Evolutionary conservation across 768 basidiomycete genomes (phyloP).

Genomic region (Xerocomellus chrysenteron): DNA sequence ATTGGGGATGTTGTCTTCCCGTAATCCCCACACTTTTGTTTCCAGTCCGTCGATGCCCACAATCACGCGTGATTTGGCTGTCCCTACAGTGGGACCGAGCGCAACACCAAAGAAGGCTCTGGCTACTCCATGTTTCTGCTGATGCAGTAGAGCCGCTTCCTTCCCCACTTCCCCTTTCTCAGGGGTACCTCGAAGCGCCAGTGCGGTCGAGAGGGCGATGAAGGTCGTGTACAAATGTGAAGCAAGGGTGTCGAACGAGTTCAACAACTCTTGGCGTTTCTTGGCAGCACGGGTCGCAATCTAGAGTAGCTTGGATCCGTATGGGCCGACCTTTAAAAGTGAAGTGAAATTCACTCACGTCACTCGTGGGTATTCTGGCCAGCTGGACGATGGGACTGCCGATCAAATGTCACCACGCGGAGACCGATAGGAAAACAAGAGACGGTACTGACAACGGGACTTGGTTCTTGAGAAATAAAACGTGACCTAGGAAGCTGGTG

Average conservation of each 20-base stretch:
- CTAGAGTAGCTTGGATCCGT: constrained; percentile 21
- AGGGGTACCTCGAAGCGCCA: constrained; percentile 39
- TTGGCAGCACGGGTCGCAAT: constrained; percentile 51
- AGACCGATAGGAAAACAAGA: background rate
- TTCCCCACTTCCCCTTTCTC: background rate
- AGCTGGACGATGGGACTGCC: constrained; percentile 67
- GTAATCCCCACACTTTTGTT: constrained; percentile 36
- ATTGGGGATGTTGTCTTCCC: constrained; percentile 1
- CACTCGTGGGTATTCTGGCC: constrained; percentile 47
- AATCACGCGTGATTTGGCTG: constrained; percentile 60
- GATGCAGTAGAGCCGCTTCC: background rate
- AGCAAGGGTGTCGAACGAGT: constrained; percentile 66
- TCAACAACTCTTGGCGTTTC: constrained; percentile 59
- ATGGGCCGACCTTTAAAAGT: background rate
- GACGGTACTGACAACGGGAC: constrained; percentile 66
- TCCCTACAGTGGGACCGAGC: constrained; percentile 62
- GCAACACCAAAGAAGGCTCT: constrained; percentile 60
- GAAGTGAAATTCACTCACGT: constrained; percentile 33
- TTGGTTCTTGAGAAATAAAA: constrained; percentile 76
- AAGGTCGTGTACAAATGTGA: constrained; percentile 79
- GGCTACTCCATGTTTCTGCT: constrained; percentile 6
- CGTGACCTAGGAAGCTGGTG: constrained; percentile 60
- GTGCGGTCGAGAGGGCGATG: constrained; percentile 64
- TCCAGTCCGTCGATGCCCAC: constrained; percentile 66
- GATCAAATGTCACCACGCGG: background rate